Percentiles rank a stretch among this genome's conserved stretches.
Evolutionary conservation across 495 filamentous ascomycete species (phyloP).

Genomic region (Penicillium coffeae): DNA sequence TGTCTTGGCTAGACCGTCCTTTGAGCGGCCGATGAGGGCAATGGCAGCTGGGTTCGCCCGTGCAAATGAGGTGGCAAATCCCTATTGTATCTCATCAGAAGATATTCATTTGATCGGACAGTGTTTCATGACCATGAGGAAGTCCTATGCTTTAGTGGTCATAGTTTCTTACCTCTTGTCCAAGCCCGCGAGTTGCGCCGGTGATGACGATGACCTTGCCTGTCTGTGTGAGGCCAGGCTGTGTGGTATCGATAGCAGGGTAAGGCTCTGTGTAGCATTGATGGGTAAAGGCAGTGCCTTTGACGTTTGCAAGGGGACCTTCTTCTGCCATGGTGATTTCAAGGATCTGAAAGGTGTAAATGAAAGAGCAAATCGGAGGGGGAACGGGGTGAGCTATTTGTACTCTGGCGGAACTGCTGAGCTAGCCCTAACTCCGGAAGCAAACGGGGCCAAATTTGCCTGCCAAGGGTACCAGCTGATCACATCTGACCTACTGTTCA

Average conservation of each 20-base stretch:
- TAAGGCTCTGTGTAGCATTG: conserved; percentile 27
- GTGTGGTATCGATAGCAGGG: conserved; percentile 30
- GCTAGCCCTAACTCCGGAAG: not conserved
- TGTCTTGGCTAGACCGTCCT: conserved; percentile 11
- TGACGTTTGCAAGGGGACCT: conserved; percentile 10
- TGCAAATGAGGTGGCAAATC: conserved; percentile 13
- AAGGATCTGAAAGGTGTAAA: not conserved
- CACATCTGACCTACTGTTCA: no score
- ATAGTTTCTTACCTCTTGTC: conserved; percentile 4
- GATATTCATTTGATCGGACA: no score
- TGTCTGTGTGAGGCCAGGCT: conserved; percentile 25
- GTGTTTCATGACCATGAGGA: no score
- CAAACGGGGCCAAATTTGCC: not conserved
- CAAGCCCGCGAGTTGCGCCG: conserved; percentile 36
- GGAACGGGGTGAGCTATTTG: not conserved
- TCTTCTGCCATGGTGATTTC: conserved; percentile 2
- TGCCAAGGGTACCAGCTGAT: not conserved
- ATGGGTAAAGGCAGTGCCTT: conserved; percentile 21
- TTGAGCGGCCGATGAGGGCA: conserved; percentile 25
- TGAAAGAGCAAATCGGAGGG: not conserved
- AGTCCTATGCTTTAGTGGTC: not conserved
- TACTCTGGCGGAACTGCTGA: not conserved
- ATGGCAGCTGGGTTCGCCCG: conserved; percentile 13
- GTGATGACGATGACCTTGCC: conserved; percentile 40
- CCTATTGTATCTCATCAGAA: not conserved